Evolutionary conservation across 73 alveolate genomes (phyloP).

Genomic region (Paramecium bursaria): DNA sequence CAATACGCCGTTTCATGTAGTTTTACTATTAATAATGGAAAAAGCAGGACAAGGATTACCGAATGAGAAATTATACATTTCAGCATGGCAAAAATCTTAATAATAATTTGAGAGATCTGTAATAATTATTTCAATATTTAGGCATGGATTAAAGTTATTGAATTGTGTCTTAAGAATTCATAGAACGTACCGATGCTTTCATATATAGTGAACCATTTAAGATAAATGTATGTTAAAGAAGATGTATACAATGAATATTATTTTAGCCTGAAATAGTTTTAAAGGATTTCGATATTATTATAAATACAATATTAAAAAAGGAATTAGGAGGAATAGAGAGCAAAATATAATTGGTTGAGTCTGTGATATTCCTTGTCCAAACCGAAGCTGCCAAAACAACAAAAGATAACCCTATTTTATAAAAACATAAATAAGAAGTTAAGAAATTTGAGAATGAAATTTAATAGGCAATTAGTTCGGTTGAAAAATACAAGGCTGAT

Average conservation of each 20-base stretch:
- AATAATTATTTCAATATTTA: neutral
- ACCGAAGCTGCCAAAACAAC: too few species aligned
- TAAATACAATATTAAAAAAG: neutral
- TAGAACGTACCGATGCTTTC: neutral
- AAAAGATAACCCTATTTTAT: too few species aligned
- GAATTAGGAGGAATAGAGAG: conserved; percentile 19
- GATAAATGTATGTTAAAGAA: neutral
- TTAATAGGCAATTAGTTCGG: neutral
- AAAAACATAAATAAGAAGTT: too few species aligned
- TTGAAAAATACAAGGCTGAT: conserved; percentile 10
- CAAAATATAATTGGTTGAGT: conserved; percentile 12
- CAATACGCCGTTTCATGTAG: conserved; percentile 1
- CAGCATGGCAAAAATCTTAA: conserved; percentile 27
- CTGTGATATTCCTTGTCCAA: too few species aligned
- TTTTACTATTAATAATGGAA: conserved; percentile 39
- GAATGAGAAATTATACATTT: conserved; percentile 33
- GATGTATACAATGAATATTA: too few species aligned
- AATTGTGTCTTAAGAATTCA: conserved; percentile 18
- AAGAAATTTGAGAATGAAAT: conserved; percentile 39
- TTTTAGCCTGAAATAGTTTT: neutral
- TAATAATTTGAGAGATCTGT: too few species aligned
- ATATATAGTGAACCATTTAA: conserved; percentile 13
- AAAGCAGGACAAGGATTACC: conserved; percentile 48
- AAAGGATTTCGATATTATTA: conserved; percentile 1
- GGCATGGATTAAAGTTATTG: conserved; percentile 30